Percentiles rank a stretch among this genome's conserved stretches.
Conservation (phyloP, 768 basidiomycete genomes). For the Xerocomus spinulosus region DNA sequence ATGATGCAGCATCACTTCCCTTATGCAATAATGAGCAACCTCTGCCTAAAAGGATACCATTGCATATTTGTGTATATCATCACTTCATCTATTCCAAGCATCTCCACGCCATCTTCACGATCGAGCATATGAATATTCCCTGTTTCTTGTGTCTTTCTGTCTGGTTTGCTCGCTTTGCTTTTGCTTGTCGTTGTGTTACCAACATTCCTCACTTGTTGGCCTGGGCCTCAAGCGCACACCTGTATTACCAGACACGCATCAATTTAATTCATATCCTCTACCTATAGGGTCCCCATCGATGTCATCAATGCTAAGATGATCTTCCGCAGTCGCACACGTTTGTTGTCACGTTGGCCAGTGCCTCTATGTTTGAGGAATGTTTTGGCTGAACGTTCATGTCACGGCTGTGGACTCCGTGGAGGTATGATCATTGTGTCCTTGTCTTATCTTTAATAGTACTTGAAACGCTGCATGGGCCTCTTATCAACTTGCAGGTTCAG, state of each 20-base stretch:
- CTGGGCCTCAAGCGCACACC: slow-evolving; percentile 23
- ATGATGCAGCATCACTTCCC: neutral
- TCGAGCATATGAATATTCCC: slow-evolving; percentile 21
- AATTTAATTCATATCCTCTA: slow-evolving; percentile 26
- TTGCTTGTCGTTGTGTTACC: slow-evolving; percentile 28
- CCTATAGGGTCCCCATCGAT: slow-evolving; percentile 1
- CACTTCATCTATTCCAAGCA: slow-evolving; percentile 31
- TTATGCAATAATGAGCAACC: slow-evolving; percentile 8
- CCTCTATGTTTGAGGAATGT: neutral
- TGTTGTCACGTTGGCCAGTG: neutral
- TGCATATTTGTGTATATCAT: slow-evolving; percentile 33
- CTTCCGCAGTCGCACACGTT: slow-evolving; percentile 4
- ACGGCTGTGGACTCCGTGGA: neutral
- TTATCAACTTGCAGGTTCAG: no score
- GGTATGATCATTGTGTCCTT: neutral
- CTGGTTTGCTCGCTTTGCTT: slow-evolving; percentile 27
- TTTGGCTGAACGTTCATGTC: neutral
- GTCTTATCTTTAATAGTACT: slow-evolving; percentile 1
- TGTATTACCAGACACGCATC: slow-evolving; percentile 32
- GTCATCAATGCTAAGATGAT: slow-evolving; percentile 4
- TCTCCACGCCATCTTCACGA: slow-evolving; percentile 26
- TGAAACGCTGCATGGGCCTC: no score
- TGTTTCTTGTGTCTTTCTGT: slow-evolving; percentile 21
- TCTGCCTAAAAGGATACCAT: slow-evolving; percentile 23
- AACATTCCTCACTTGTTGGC: slow-evolving; percentile 24